Evolutionary conservation across 2,329 filamentous ascomycete genomes (phyloP), one percentile per base, ranked within the genome.

Genomic region (Fonsecaea pedrosoi): DNA sequence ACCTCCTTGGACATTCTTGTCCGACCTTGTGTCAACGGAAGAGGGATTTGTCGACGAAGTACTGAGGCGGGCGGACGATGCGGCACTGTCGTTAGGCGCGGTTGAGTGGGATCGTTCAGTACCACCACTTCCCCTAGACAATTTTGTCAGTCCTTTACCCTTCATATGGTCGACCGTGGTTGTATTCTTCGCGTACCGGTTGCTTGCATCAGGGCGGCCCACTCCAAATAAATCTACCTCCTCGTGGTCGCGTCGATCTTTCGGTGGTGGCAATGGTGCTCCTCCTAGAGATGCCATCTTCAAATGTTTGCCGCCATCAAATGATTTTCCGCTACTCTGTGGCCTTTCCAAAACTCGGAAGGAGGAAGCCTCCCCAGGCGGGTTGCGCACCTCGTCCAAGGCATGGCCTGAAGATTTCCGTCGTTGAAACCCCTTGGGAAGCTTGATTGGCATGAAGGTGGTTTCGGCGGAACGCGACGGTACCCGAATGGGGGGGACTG

Each of bases 31-130:
- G 69, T 86, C 85, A 12, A 84, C 78, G n/a, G 83, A 86, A 21
- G 83, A 86, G 42, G 84, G 85, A 45, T 85, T 77, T 7, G 84
- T 86, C 7, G 84, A 86, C 6, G 84, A 83, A 35, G 83, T 85
- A 74, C 83, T 86, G 69, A 83, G 80, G 54, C 83, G 82, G 53
- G 82, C 81, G 48, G 84, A 85, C 12, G 75, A 77, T 37, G 81
- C 79, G 50, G 80, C 80, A 70, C 78, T 80, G 67, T 82, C 81
- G 69, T 82, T 78, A 64, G 74, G 78, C 60, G 78, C 78, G 54
- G 81, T 83, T 25, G 80, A 82, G 59, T 76, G 77, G 30, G 82
- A 84, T 63, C 80, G 79, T 55, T 82, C 77, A 53, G 82, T 84
- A 60, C 80, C 81, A 70, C 81, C 82, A 74, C 83, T 85, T 65